Percentiles rank a stretch among this genome's conserved stretches.
These are phyloP conservation scores for Amanita inopinata DNA, from an alignment of 768 basidiomycete species.

Conservation along the genomic window DNA sequence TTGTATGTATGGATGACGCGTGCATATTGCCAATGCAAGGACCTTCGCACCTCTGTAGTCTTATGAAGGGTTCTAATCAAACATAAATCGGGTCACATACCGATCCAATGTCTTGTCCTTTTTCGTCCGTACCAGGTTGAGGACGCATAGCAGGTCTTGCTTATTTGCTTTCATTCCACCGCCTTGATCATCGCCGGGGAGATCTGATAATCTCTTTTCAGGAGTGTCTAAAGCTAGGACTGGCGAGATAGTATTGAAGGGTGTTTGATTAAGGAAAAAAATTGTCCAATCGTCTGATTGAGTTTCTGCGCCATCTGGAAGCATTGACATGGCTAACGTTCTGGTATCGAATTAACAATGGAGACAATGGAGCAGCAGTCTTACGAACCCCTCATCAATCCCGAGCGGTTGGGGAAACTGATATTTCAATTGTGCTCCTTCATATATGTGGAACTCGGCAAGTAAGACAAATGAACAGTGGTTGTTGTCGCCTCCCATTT, in stretches of 20 bases:
- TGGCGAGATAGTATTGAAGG: slow-evolving; percentile 79
- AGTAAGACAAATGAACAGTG: slow-evolving; percentile 90
- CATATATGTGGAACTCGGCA: slow-evolving; percentile 98
- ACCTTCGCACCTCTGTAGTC: slow-evolving; percentile 76
- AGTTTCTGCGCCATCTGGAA: slow-evolving; percentile 95
- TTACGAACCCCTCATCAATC: slow-evolving; percentile 81
- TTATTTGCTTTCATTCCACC: slow-evolving; percentile 18
- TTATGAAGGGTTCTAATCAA: slow-evolving; percentile 1
- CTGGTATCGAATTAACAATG: slow-evolving; percentile 29
- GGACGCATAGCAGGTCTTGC: slow-evolving; percentile 68
- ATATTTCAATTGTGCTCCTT: slow-evolving; percentile 88
- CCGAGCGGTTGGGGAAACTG: slow-evolving; percentile 95
- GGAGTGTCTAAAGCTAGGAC: slow-evolving; percentile 65
- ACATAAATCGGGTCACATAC: slow-evolving; percentile 24
- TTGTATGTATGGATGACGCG: slow-evolving; percentile 88
- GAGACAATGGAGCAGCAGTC: slow-evolving; percentile 3
- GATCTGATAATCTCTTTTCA: slow-evolving; percentile 25
- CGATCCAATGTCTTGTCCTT: slow-evolving; percentile 76
- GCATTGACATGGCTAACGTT: slow-evolving; percentile 92
- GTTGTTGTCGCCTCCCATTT: slow-evolving; percentile 56
- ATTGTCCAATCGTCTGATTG: slow-evolving; percentile 97
- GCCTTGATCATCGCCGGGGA: slow-evolving; percentile 26
- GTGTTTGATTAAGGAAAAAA: slow-evolving; percentile 94
- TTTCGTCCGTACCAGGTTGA: slow-evolving; percentile 88
- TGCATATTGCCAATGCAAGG: slow-evolving; percentile 91